Evolutionary conservation across 768 basidiomycete genomes (phyloP).

Genomic region (Lactarius sp.): DNA sequence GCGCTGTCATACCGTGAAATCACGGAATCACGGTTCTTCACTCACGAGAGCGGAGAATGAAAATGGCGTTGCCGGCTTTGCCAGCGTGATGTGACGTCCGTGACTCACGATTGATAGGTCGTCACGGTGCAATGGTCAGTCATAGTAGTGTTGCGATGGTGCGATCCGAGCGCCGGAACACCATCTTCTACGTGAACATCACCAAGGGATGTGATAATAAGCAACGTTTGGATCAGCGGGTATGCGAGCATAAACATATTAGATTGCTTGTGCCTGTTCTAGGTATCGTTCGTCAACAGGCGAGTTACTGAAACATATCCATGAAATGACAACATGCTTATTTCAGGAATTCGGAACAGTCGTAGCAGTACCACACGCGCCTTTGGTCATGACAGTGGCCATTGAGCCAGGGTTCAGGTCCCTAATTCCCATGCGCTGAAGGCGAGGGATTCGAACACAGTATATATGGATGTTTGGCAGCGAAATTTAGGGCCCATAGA

Average conservation of each 20-base stretch:
- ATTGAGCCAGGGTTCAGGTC: not conserved
- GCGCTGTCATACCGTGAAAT: too few relatives aligned
- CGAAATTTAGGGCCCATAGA: not conserved
- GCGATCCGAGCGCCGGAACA: not conserved
- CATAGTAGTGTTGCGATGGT: not conserved
- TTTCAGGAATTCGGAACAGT: not conserved
- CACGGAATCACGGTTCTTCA: too few relatives aligned
- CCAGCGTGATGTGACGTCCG: too few relatives aligned
- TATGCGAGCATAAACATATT: not conserved
- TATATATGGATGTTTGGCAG: not conserved
- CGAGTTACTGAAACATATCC: not conserved
- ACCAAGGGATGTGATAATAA: not conserved
- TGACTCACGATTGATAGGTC: too few relatives aligned
- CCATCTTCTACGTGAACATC: not conserved
- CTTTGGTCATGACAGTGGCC: not conserved
- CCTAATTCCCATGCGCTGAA: not conserved
- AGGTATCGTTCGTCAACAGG: not conserved
- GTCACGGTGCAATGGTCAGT: too few relatives aligned
- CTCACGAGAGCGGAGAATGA: too few relatives aligned
- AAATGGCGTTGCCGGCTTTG: too few relatives aligned
- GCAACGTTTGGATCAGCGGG: not conserved
- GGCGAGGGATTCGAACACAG: not conserved
- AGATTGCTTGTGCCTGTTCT: not conserved
- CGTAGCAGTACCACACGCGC: not conserved
- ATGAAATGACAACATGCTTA: not conserved